A percentile compares a stretch with the other conserved stretches of the same genome.
Evolutionary conservation across 441 rosid genomes (phyloP).

Genomic region (Kokia cookei): DNA sequence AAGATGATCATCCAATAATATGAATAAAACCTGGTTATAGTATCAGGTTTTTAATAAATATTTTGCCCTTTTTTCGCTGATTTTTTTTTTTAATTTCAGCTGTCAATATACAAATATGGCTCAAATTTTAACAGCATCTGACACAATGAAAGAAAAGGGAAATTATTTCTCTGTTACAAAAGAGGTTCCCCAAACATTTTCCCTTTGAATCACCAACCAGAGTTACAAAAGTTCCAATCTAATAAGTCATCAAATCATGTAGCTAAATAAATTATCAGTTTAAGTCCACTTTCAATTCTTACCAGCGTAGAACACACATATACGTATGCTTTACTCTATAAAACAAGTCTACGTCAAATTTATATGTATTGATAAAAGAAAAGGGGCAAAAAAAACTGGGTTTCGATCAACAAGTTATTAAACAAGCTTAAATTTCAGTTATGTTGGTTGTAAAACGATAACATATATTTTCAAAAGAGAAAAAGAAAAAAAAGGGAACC

Average conservation of each 20-base stretch:
- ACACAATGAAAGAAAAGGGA: background rate
- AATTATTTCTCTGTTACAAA: background rate
- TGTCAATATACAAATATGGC: background rate
- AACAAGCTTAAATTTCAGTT: background rate
- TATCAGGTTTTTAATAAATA: background rate
- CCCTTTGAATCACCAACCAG: background rate
- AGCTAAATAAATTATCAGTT: background rate
- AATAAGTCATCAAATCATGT: background rate
- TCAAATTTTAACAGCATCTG: background rate
- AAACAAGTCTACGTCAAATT: background rate
- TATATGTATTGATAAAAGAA: background rate
- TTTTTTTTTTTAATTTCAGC: background rate
- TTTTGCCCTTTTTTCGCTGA: background rate
- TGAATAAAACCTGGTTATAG: background rate
- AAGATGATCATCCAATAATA: background rate
- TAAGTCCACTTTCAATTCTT: background rate
- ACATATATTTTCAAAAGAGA: background rate
- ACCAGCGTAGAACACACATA: background rate
- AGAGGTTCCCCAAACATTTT: background rate
- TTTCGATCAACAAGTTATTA: background rate
- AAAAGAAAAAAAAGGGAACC: background rate
- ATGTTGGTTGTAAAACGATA: background rate
- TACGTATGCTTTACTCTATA: background rate
- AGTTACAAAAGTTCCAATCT: background rate
- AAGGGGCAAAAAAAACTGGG: background rate